Conservation (phyloP, 768 basidiomycete genomes). For the Macrocybe gigantea region DNA sequence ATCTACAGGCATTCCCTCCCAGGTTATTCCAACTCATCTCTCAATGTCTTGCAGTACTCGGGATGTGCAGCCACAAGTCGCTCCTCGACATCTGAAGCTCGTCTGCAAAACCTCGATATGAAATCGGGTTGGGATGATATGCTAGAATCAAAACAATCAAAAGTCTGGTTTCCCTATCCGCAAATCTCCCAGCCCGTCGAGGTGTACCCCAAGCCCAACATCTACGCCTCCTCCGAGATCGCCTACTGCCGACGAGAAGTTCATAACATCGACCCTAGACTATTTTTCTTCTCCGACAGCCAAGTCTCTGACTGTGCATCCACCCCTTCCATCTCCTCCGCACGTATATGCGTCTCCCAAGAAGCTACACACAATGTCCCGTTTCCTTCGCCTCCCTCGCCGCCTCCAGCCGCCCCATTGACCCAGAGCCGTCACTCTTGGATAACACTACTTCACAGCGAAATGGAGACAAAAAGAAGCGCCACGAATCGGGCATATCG, state of each 20-base stretch:
- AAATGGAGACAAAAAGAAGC: conserved; percentile 17
- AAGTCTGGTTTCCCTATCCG: conserved; percentile 3
- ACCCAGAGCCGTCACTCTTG: background rate
- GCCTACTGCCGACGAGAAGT: conserved; percentile 24
- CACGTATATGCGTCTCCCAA: conserved; percentile 9
- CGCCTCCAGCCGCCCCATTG: conserved; percentile 6
- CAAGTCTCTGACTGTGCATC: conserved; percentile 27
- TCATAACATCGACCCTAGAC: conserved; percentile 36
- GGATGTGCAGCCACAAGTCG: conserved; percentile 6
- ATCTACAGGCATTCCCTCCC: background rate
- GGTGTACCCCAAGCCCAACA: conserved; percentile 18
- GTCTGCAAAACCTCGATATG: conserved; percentile 24
- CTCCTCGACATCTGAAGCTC: conserved; percentile 14
- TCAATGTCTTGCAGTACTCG: conserved; percentile 1
- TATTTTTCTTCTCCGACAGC: conserved; percentile 42
- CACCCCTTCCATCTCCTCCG: conserved; percentile 18
- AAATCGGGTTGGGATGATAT: conserved; percentile 50
- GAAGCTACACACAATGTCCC: conserved; percentile 5
- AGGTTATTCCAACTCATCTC: background rate
- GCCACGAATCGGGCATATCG: conserved; percentile 27
- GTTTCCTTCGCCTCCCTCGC: conserved; percentile 5
- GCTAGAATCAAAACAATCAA: conserved; percentile 16
- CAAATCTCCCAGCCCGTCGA: conserved; percentile 14
- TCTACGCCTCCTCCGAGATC: too few relatives aligned
- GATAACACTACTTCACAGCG: conserved; percentile 13